Evolutionary conservation across 23 red algal species (phyloP).

Genomic region (Gracilaria caudata): DNA sequence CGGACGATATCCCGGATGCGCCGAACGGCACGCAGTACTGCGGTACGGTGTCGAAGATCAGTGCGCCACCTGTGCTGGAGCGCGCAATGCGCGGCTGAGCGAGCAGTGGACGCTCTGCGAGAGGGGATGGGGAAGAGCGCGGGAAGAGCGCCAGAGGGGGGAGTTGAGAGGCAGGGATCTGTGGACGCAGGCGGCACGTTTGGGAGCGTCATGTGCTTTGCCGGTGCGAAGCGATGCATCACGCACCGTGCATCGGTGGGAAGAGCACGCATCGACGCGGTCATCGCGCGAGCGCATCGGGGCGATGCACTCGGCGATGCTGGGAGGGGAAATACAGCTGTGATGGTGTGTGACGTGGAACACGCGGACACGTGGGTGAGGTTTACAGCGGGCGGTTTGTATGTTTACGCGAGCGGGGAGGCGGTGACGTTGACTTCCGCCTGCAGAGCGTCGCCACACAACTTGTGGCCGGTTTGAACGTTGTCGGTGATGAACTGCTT

Average conservation of each 20-base stretch:
- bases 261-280: no score
- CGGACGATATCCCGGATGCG: slow-evolving; percentile 23
- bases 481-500: slow-evolving; percentile 20
- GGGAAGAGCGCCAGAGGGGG: no score
- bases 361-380: not conserved
- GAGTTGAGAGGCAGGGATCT: no score
- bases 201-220: no score
- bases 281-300: no score
- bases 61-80: slow-evolving; percentile 1
- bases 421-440: not conserved
- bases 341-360: not conserved
- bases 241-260: no score
- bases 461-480: not conserved
- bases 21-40: slow-evolving; percentile 50
- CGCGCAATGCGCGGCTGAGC: no score
- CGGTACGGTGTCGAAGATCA: slow-evolving; percentile 27
- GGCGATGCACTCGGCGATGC: not conserved
- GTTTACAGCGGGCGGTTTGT: no score
- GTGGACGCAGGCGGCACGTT: no score
- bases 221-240: no score
- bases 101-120: no score
- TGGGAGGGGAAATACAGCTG: not conserved
- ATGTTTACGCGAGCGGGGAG: not conserved
- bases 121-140: no score
- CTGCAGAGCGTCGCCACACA: not conserved